Evolutionary conservation across 371 early-diverging fungal species (phyloP).

Genomic region (Mucor circinelloides): DNA sequence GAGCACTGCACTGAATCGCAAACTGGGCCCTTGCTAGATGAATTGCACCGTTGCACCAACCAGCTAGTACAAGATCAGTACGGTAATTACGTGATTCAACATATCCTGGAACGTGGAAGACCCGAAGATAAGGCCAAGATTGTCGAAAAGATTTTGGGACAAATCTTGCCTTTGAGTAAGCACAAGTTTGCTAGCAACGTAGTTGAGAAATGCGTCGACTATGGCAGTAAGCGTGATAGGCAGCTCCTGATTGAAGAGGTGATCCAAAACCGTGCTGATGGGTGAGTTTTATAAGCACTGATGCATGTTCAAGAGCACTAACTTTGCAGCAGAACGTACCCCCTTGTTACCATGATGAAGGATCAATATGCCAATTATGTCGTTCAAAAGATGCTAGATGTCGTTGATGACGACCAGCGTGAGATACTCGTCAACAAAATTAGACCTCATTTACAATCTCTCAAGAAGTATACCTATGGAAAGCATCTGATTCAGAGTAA

Average conservation of each 20-base stretch:
- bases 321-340: conserved; percentile 60
- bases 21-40: conserved; percentile 77
- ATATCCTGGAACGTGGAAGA: conserved; percentile 95
- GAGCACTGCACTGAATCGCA: conserved; percentile 93
- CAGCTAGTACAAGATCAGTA: conserved; percentile 98
- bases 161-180: conserved; percentile 78
- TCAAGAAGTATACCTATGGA: conserved; percentile 96
- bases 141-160: conserved; percentile 86
- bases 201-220: conserved; percentile 93
- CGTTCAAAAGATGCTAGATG: conserved; percentile 98
- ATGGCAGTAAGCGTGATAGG: conserved; percentile 74
- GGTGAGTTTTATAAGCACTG: conserved; percentile 37
- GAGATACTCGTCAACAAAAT: conserved; percentile 82
- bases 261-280: conserved; percentile 65
- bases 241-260: conserved; percentile 89
- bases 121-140: conserved; percentile 83
- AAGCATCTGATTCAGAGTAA: conserved; percentile 89
- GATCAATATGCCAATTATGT: conserved; percentile 99
- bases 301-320: not conserved
- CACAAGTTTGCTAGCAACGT: conserved; percentile 99
- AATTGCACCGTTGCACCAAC: conserved; percentile 87
- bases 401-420: conserved; percentile 86
- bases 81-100: conserved; percentile 98
- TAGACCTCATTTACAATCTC: conserved; percentile 82
- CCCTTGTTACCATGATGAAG: conserved; percentile 93